Base-by-base conservation (phyloP, 2,329 filamentous ascomycete genomes). In the Bipolaris sorokiniana region DNA sequence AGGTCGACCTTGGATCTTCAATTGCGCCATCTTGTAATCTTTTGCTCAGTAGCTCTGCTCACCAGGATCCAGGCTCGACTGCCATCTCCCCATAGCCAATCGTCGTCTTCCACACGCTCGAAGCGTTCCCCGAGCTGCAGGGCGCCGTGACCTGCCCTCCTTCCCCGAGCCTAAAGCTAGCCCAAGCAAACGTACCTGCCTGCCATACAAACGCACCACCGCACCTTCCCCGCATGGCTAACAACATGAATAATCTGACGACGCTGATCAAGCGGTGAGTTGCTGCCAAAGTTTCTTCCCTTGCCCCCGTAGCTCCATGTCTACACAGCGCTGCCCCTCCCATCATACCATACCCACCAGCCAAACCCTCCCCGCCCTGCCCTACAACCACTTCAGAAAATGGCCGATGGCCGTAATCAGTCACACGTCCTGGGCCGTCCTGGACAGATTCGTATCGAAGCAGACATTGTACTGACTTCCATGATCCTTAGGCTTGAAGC, bases 241-340 rank as follows among this genome's bases (percentile, higher is more conserved):
- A 85, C 79, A 91, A 92, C 72, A 97, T 98, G 92, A 89, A 98
- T 80, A 98, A 97, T 76, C 82, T 99, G 62, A 96, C 92, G 34
- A 99, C 95, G 52, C 86, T 99, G 72, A 97, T 99, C 82, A 99
- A 99, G 86, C 88, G 95, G 95, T 98, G 86, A 70, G 86, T 80
- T 26, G 40, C 33, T 47, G 53, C 59, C 48, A 37, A 16, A 23
- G 11, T 31, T 13, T n/a, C 9, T 11, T 46, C 28, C 16, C 20
- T 9, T 16, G 15, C 33, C 31, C 38, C 26, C 51, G 46, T 28
- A 52, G 58, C 34, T 26, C 31, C 34, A 16, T 49, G 31, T 31
- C 22, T 33, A 16, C 22, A 28, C 28, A 31, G 28, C 15, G 6
- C 47, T 13, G n/a, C 47, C 28, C 33, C 51, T 41, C 16, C 34